phyloP scores from a whole-genome alignment of 257 asterid genomes.

The Nicotiana undulata region DNA sequence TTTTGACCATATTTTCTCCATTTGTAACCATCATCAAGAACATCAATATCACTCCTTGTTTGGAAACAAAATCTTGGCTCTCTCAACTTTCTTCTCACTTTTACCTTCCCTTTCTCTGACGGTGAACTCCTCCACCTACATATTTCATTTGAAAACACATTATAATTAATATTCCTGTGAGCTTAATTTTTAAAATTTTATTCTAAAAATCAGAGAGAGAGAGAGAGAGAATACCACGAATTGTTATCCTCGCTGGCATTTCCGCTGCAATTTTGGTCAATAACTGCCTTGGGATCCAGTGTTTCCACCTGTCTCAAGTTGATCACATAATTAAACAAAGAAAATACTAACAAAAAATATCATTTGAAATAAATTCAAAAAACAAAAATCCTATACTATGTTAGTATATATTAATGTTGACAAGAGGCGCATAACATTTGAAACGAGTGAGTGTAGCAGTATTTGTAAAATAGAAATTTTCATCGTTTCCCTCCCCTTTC shows the following conservation, averaged over 20 bases:
- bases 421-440: no score
- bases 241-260: conserved; percentile 41
- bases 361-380: conserved; percentile 22
- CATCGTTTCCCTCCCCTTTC: background rate
- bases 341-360: background rate
- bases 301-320: conserved; percentile 36
- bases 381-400: background rate
- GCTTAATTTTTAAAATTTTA: background rate
- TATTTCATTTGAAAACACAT: background rate
- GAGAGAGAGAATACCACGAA: conserved; percentile 46
- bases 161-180: background rate
- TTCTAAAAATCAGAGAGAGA: background rate
- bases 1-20: conserved; percentile 96
- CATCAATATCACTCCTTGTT: conserved; percentile 92
- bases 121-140: conserved; percentile 66
- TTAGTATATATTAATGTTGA: no score
- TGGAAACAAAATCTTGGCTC: conserved; percentile 96
- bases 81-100: conserved; percentile 71
- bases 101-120: conserved; percentile 59
- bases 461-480: background rate
- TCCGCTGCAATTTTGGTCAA: conserved; percentile 47
- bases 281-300: conserved; percentile 42
- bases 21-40: conserved; percentile 95
- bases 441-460: no score
- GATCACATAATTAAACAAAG: background rate